A percentile compares a stretch with the other conserved stretches of the same genome.
These are phyloP conservation scores for Kodamaea laetipori DNA, from an alignment of 805 yeast species.

Conservation along the genomic window DNA sequence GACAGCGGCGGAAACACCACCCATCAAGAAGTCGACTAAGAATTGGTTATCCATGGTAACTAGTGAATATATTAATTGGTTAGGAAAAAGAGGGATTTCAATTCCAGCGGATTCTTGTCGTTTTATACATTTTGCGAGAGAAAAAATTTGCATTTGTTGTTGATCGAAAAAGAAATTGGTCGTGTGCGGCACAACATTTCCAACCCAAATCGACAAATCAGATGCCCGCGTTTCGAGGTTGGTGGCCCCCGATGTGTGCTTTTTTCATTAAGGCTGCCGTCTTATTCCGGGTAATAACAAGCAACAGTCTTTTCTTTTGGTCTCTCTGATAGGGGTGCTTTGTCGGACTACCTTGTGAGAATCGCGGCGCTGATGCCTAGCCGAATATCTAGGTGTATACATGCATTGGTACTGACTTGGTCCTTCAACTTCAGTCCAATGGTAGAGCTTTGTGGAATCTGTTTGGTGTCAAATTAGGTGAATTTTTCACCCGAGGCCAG, in stretches of 20 bases:
- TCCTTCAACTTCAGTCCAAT: no score
- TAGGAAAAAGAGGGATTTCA: slow-evolving; percentile 8
- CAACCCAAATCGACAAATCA: no score
- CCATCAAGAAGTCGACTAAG: slow-evolving; percentile 73
- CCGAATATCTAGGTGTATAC: no score
- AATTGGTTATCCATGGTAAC: slow-evolving; percentile 30
- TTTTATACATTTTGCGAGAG: slow-evolving; percentile 7
- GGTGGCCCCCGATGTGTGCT: slow-evolving; percentile 2
- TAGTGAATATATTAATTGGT: slow-evolving; percentile 11
- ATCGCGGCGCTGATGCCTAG: no score
- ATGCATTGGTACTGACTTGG: no score
- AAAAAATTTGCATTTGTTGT: no score
- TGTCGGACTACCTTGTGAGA: background rate
- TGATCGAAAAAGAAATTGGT: no score
- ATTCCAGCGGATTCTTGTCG: slow-evolving; percentile 3
- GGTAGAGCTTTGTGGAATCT: no score
- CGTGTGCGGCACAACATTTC: no score
- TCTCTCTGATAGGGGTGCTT: slow-evolving; percentile 1
- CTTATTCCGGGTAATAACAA: slow-evolving; percentile 1
- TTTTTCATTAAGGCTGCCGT: background rate
- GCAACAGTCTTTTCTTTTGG: slow-evolving; percentile 4
- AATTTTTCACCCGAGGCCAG: no score
- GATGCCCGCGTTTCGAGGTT: background rate
- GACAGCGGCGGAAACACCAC: slow-evolving; percentile 99
- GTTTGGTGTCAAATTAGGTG: no score